Evolutionary conservation across 257 asterid genomes (phyloP).

Genomic region (Haberlea rhodopensis): DNA sequence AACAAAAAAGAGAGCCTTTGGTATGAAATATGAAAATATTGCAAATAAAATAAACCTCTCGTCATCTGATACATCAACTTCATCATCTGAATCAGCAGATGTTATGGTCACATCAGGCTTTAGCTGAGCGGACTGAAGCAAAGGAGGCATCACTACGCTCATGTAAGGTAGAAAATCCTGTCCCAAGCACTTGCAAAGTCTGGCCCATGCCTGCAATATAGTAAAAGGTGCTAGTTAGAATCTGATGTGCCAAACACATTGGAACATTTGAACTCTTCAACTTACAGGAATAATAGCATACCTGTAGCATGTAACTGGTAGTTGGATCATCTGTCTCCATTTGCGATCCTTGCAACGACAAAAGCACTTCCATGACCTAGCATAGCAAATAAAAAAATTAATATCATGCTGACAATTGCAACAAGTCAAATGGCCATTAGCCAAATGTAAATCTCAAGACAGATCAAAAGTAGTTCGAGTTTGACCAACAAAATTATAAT

Average conservation of each 20-base stretch:
- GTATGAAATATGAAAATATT: too few species aligned
- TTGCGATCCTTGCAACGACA: conserved; percentile 91
- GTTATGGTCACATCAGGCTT: conserved; percentile 89
- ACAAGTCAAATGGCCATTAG: too few species aligned
- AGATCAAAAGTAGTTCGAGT: too few species aligned
- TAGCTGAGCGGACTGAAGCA: conserved; percentile 90
- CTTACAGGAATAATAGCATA: conserved; percentile 29
- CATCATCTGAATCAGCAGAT: conserved; percentile 81
- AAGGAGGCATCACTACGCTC: conserved; percentile 92
- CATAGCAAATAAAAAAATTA: not conserved
- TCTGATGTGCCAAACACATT: conserved; percentile 9
- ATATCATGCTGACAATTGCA: too few species aligned
- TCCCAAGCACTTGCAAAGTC: conserved; percentile 96
- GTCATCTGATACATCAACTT: conserved; percentile 78
- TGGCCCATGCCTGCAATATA: conserved; percentile 82
- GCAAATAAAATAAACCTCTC: conserved; percentile 71
- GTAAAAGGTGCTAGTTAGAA: conserved; percentile 7
- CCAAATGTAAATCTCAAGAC: too few species aligned
- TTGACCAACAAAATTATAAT: too few species aligned
- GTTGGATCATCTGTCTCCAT: conserved; percentile 94
- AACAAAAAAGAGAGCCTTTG: too few species aligned
- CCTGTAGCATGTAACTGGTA: conserved; percentile 93
- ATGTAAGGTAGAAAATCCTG: conserved; percentile 95
- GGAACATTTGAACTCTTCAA: conserved; percentile 20
- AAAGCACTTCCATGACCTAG: conserved; percentile 91